A percentile compares a stretch with the other conserved stretches of the same genome.
These are phyloP conservation scores for Tuber brumale DNA, from an alignment of 495 filamentous ascomycete genomes.

Conservation along the genomic window DNA sequence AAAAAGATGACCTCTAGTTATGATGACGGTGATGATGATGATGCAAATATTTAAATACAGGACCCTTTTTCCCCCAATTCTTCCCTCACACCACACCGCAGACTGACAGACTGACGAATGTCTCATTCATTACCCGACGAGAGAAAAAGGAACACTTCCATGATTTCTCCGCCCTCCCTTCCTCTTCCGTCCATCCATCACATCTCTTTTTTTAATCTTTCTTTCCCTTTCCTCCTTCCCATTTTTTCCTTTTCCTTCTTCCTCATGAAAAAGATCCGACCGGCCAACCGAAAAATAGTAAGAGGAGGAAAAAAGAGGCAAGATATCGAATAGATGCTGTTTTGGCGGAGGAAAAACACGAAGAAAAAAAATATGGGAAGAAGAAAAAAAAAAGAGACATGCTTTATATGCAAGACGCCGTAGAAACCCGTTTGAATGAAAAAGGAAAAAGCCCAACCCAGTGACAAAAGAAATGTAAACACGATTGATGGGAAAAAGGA, in stretches of 20 bases:
- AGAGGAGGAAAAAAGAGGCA: neutral
- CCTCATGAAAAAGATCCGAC: constrained; percentile 1
- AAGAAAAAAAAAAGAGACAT: constrained; percentile 28
- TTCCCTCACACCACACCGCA: neutral
- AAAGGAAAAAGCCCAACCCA: constrained; percentile 14
- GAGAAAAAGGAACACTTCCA: constrained; percentile 41
- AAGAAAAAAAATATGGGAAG: constrained; percentile 18
- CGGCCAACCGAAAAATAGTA: neutral
- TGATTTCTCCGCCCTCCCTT: constrained; percentile 12
- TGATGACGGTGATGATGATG: neutral
- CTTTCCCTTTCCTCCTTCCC: neutral
- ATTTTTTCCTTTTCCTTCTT: neutral
- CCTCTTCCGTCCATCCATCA: constrained; percentile 22
- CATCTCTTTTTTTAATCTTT: neutral
- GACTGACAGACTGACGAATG: neutral
- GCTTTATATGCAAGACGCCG: constrained; percentile 39
- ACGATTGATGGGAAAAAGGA: constrained; percentile 14
- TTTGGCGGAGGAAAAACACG: constrained; percentile 15
- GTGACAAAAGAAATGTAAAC: constrained; percentile 21
- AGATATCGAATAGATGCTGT: constrained; percentile 1
- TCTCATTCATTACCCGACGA: constrained; percentile 11
- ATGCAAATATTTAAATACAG: constrained; percentile 6
- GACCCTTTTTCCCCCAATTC: neutral
- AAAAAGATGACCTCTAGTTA: constrained; percentile 5
- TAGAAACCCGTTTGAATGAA: constrained; percentile 14